Percentiles rank a stretch among this genome's conserved stretches.
phyloP scores from a whole-genome alignment of 1,139 yeast species.

The Hansenula sp. region DNA sequence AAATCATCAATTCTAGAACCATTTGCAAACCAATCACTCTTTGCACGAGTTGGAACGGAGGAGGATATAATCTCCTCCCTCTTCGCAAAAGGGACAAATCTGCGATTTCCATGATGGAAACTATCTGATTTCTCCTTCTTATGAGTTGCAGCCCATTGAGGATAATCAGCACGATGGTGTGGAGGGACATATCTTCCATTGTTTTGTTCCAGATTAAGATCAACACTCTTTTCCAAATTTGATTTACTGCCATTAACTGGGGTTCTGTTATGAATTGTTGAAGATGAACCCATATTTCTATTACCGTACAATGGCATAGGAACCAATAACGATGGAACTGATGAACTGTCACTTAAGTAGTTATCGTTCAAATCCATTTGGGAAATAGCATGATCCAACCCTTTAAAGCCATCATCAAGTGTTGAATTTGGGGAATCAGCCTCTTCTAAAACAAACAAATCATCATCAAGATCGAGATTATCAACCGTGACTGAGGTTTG shows the following conservation, averaged over 20 bases:
- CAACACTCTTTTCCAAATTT: constrained; percentile 13
- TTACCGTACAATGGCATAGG: constrained; percentile 5
- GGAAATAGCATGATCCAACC: constrained; percentile 9
- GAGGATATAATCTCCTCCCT: constrained; percentile 24
- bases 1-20: constrained; percentile 32
- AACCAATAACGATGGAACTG: constrained; percentile 15
- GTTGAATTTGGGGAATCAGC: constrained; percentile 25
- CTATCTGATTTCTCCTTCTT: constrained; percentile 5
- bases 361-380: constrained; percentile 20
- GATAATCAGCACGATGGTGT: constrained; percentile 34
- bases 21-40: constrained; percentile 37
- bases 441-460: constrained; percentile 39
- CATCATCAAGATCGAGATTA: constrained; percentile 33
- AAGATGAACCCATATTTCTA: constrained; percentile 6
- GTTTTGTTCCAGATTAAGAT: background rate
- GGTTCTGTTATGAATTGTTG: constrained; percentile 13
- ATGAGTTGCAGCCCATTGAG: constrained; percentile 4
- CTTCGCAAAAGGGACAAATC: background rate
- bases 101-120: constrained; percentile 5
- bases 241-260: too few relatives aligned
- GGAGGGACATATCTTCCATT: constrained; percentile 39
- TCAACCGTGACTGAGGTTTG: constrained; percentile 23
- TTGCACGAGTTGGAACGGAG: constrained; percentile 38
- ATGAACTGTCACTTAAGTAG: constrained; percentile 9
- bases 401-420: constrained; percentile 10